Conservation (phyloP, 257 asterid species). For the Gentiana macrophylla region DNA sequence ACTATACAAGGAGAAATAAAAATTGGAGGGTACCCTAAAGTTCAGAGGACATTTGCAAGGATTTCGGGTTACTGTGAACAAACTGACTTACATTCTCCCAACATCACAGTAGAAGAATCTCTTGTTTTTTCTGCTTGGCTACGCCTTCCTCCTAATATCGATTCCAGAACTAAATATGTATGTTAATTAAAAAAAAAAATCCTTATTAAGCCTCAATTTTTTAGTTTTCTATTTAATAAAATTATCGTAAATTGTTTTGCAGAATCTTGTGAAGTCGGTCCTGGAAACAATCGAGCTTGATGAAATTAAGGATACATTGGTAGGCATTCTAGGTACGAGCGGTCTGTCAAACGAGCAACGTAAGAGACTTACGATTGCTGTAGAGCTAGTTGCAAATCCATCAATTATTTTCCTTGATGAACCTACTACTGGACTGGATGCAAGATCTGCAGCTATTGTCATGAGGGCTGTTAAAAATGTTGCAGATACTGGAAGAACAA, state of each 20-base stretch:
- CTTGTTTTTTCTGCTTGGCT: slow-evolving; percentile 7
- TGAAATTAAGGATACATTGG: slow-evolving; percentile 9
- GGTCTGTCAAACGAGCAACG: slow-evolving; percentile 9
- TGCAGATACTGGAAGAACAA: slow-evolving; percentile 4
- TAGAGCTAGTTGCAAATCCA: slow-evolving; percentile 8
- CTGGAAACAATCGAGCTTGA: slow-evolving; percentile 6
- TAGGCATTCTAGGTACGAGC: slow-evolving; percentile 5
- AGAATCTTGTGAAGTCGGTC: slow-evolving; percentile 4
- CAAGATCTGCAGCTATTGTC: slow-evolving; percentile 8
- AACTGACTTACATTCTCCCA: slow-evolving; percentile 7
- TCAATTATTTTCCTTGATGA: slow-evolving; percentile 8
- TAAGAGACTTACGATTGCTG: slow-evolving; percentile 8
- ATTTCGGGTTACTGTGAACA: slow-evolving; percentile 14
- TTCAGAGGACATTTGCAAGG: slow-evolving; percentile 9
- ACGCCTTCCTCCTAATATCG: slow-evolving; percentile 5
- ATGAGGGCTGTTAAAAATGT: slow-evolving; percentile 9
- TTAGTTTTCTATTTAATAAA: not conserved
- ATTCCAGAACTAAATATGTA: slow-evolving; percentile 1
- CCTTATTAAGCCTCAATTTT: not conserved
- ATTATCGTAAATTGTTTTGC: not conserved
- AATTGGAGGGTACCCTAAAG: slow-evolving; percentile 12
- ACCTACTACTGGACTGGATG: slow-evolving; percentile 10
- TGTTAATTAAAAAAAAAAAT: not conserved
- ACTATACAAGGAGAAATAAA: slow-evolving; percentile 10
- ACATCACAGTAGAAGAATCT: slow-evolving; percentile 7